Evolutionary conservation across 2,329 filamentous ascomycete species (phyloP), one percentile per base, ranked within the genome.

Genomic region (Fusarium udum): DNA sequence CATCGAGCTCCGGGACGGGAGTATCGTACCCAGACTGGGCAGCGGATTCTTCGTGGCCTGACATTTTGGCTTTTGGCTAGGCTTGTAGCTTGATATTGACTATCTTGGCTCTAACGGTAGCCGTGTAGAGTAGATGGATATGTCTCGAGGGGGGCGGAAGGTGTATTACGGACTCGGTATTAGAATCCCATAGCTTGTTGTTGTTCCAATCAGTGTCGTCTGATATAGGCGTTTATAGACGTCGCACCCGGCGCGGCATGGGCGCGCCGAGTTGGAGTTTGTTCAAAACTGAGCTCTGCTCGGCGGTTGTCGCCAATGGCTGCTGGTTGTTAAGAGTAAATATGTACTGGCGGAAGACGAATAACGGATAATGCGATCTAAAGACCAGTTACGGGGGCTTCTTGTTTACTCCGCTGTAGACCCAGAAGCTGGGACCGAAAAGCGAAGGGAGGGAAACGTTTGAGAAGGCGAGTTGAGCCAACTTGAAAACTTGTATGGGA

Each of bases 361-460:
- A 46, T 16, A 62, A 61, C 32, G 61, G 37, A 24, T 55, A 49
- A 60, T 59, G 48, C n/a, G 39, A 64, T 69, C 58, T 60, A 57
- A 67, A 67, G 64, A 52, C 75, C 77, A 95, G 86, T 98, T 98
- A 98, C 89, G 95, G 95, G 83, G 96, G 95, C 87, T 97, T 95
- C 88, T 95, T 96, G 88, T 96, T 94, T 87, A 95, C 93, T 92
- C 95, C 95, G 88, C 92, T 92, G 85, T 95, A 95, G 91, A 97
- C 95, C 95, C 95, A 94, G 88, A 92, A 91, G 83, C 92, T 91
- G 85, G 95, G 95, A 88, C 94, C 94, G 84, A 95, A 92, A 87
- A 97, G 93, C 90, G 94, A 95, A 80, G 92, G 88, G 86, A 92
- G 92, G 84, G 91, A 92, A 84, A 93, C 90, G 86, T 69, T 89